Base-by-base conservation (phyloP, 2,329 filamentous ascomycete genomes). In the Penicillium sclerotiorum region DNA sequence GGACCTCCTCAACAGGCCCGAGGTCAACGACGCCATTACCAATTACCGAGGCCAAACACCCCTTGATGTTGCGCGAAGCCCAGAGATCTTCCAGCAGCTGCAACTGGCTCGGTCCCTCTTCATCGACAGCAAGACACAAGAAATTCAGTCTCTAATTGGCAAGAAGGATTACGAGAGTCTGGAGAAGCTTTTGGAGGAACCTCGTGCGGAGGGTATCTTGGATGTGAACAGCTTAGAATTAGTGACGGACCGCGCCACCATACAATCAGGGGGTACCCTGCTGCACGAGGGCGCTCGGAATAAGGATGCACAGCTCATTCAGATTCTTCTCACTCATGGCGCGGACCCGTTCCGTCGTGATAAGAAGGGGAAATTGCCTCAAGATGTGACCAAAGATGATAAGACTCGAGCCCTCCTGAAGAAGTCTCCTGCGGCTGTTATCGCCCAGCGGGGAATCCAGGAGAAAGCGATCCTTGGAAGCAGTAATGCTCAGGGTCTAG, bases 361-460 rank as follows among this genome's bases (percentile, higher is more conserved):
- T 72, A 89, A 91, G 62, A 96, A 91, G 74, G 94, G 94, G 41
- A 97, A 95, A 72, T 80, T 99, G 25, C 91, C 94, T 2, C 94
- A 99, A 67, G 93, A 96, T 70, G 87, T 96, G 38, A 97, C 94
- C 45, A 96, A 94, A 66, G 94, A 99, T 68, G 94, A 99, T 65
- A 83, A 84, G 52, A 96, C 90, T 13, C 84, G 87, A 50, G 85
- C 88, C 8, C 93, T 99, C 65, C 76, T 99, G 40, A 99, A 97
- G 75, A 90, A 87, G 63, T 97, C 93, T 0, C 94, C 94, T 5
- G 94, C 94, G 11, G 94, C 94, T 6, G 91, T 94, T 7, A 92
- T 91, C 12, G 94, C 94, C 1, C 94, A 97, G 73, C 83, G 93
- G 47, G 92, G 91, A 30, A 96, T 99, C 28, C 94, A 99, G 71